Evolutionary conservation across 805 yeast genomes (phyloP).

Genomic region (Sugiyamaella smithiae): DNA sequence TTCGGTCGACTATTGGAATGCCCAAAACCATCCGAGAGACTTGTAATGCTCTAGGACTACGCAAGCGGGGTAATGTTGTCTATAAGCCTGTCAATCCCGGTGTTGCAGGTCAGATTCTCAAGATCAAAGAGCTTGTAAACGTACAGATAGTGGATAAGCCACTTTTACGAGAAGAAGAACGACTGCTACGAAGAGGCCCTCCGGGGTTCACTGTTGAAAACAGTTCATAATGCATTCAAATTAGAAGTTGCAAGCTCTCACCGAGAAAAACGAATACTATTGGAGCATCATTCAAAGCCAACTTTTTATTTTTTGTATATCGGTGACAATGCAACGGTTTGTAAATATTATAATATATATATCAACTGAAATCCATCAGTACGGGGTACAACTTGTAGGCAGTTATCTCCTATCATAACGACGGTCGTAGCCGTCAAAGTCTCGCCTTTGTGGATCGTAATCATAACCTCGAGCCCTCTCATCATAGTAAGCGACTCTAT

Average conservation of each 20-base stretch:
- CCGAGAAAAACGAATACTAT: too few species aligned
- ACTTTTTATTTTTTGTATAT: too few species aligned
- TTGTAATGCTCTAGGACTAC: slow-evolving; percentile 69
- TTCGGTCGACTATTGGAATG: slow-evolving; percentile 81
- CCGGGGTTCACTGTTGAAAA: slow-evolving; percentile 33
- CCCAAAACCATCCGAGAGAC: slow-evolving; percentile 66
- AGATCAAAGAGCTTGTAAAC: slow-evolving; percentile 80
- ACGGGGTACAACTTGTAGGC: too few species aligned
- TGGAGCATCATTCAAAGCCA: too few species aligned
- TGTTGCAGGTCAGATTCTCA: slow-evolving; percentile 79
- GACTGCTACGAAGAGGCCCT: slow-evolving; percentile 30
- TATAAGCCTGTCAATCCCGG: slow-evolving; percentile 73
- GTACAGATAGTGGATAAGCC: slow-evolving; percentile 67
- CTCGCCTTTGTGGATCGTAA: not conserved
- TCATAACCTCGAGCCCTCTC: not conserved
- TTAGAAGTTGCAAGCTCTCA: too few species aligned
- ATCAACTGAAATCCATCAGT: too few species aligned
- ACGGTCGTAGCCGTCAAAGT: not conserved
- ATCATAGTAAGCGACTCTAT: not conserved
- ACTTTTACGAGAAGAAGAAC: slow-evolving; percentile 47
- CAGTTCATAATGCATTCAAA: not conserved
- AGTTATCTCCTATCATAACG: not conserved
- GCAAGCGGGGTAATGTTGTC: slow-evolving; percentile 66
- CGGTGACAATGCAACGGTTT: too few species aligned
- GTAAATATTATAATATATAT: too few species aligned